phyloP scores from a whole-genome alignment of 345 rosid species.

The Litchi chinensis region DNA sequence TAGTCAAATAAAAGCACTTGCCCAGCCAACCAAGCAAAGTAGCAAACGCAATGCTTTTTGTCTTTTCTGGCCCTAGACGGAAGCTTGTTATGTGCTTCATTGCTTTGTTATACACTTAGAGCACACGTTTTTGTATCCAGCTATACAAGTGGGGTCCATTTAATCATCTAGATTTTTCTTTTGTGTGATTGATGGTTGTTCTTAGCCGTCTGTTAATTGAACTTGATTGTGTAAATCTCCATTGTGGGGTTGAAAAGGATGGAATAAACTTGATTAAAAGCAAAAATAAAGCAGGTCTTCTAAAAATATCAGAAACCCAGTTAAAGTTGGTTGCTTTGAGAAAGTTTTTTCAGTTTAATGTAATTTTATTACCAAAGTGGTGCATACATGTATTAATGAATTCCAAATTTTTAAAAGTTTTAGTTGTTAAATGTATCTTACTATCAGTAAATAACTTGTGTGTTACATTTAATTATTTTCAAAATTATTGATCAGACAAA shows the following conservation, averaged over 20 bases:
- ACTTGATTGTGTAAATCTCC: neutral
- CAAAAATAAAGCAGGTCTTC: too few species aligned
- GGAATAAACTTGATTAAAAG: neutral
- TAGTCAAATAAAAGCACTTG: neutral
- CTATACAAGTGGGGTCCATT: too few species aligned
- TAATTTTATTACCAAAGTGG: too few species aligned
- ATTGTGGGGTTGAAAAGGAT: neutral
- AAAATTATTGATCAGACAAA: too few species aligned
- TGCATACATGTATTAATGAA: too few species aligned
- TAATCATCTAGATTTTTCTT: neutral
- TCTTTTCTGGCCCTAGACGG: neutral
- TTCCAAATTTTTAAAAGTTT: too few species aligned
- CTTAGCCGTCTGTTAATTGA: neutral
- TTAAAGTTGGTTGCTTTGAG: neutral
- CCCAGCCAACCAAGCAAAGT: slow-evolving; percentile 26
- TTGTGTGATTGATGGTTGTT: neutral
- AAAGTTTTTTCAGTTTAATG: neutral
- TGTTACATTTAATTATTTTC: too few species aligned
- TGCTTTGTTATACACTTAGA: neutral
- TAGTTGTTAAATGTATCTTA: too few species aligned
- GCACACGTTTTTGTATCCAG: too few species aligned
- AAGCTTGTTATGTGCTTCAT: neutral
- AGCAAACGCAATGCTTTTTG: neutral
- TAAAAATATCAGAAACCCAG: neutral
- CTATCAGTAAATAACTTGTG: too few species aligned